Percentiles rank a stretch among this genome's conserved stretches.
Conservation (phyloP, 1,139 yeast genomes). For the Suhomyces bribrorum region DNA sequence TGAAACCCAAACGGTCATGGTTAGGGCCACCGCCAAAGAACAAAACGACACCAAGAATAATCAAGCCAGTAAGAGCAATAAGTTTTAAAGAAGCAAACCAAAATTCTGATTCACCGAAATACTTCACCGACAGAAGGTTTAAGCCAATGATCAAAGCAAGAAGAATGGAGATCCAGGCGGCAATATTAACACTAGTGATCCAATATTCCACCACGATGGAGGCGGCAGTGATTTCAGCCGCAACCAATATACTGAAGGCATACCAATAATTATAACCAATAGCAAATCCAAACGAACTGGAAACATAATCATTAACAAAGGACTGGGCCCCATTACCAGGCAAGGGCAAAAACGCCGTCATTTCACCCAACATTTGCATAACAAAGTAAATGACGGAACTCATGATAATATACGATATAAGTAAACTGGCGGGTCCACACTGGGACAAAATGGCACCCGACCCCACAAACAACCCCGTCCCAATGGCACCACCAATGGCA, state of each 20-base stretch:
- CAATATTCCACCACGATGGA: slow-evolving; percentile 57
- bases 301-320: slow-evolving; percentile 38
- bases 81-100: slow-evolving; percentile 59
- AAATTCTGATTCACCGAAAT: slow-evolving; percentile 67
- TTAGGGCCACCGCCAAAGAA: slow-evolving; percentile 41
- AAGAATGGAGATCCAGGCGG: slow-evolving; percentile 58
- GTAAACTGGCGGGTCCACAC: slow-evolving; percentile 55
- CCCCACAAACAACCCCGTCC: slow-evolving; percentile 49
- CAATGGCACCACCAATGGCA: slow-evolving; percentile 44
- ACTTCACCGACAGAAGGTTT: slow-evolving; percentile 48
- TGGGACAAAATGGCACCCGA: slow-evolving; percentile 46
- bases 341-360: slow-evolving; percentile 59
- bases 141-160: slow-evolving; percentile 38
- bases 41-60: slow-evolving; percentile 44
- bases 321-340: slow-evolving; percentile 48
- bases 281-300: slow-evolving; percentile 46
- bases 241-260: slow-evolving; percentile 50
- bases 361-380: slow-evolving; percentile 61
- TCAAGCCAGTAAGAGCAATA: slow-evolving; percentile 39
- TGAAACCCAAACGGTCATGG: slow-evolving; percentile 43
- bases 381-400: slow-evolving; percentile 54
- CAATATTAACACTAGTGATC: slow-evolving; percentile 51
- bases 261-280: slow-evolving; percentile 53
- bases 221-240: slow-evolving; percentile 56
- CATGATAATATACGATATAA: slow-evolving; percentile 50